Conservation (phyloP, 2,329 filamentous ascomycete genomes). For the Aspergillus carbonarius region DNA sequence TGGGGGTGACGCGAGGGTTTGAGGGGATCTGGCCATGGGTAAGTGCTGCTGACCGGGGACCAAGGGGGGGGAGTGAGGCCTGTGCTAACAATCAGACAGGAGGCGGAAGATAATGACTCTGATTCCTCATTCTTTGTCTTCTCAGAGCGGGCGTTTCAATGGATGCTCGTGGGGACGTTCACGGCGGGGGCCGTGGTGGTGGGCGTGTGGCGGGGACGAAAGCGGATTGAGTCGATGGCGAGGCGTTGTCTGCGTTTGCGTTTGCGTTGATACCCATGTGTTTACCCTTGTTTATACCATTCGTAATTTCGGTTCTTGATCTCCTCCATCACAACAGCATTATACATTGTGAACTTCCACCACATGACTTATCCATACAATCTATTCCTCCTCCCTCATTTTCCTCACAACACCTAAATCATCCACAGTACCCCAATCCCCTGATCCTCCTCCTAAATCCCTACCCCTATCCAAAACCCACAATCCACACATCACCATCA, state of each 20-base stretch:
- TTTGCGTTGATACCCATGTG: background rate
- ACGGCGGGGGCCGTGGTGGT: conserved; percentile 5
- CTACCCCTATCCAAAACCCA: background rate
- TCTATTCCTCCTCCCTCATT: too few species aligned
- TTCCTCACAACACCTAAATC: too few species aligned
- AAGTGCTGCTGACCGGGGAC: background rate
- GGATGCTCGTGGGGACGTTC: conserved; percentile 10
- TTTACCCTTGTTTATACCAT: too few species aligned
- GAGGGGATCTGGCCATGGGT: background rate
- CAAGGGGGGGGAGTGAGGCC: background rate
- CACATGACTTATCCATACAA: too few species aligned
- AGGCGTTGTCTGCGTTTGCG: background rate
- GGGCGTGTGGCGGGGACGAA: conserved; percentile 6
- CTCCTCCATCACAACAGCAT: too few species aligned
- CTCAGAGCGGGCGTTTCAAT: background rate
- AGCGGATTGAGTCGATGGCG: background rate
- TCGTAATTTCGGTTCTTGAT: too few species aligned
- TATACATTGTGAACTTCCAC: too few species aligned
- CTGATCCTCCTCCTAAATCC: too few species aligned
- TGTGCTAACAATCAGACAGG: background rate
- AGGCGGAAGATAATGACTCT: background rate
- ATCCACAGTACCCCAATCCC: too few species aligned
- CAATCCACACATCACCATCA: background rate
- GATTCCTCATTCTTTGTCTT: background rate
- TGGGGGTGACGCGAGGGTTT: conserved; percentile 23